Conservation (phyloP, 2,329 filamentous ascomycete species). For the Fusarium sp. region DNA sequence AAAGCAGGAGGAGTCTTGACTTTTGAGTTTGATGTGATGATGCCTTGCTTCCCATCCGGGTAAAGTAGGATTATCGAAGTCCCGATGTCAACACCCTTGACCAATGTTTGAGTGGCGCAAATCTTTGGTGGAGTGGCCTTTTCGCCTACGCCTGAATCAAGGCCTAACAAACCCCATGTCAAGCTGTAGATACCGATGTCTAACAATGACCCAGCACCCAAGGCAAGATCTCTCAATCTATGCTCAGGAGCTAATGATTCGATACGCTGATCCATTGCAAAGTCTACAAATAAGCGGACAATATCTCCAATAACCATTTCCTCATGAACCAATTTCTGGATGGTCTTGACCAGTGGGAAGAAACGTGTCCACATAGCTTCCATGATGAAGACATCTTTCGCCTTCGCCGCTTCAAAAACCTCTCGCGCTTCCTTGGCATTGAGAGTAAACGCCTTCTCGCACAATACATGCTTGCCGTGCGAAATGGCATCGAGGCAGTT, state of each 20-base stretch:
- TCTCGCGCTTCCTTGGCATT: conserved; percentile 56
- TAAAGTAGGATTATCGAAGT: conserved; percentile 57
- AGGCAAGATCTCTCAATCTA: conserved; percentile 52
- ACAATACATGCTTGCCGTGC: conserved; percentile 58
- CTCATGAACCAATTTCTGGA: conserved; percentile 54
- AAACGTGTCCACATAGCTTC: conserved; percentile 62
- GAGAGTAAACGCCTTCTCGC: conserved; percentile 60
- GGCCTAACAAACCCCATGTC: conserved; percentile 54
- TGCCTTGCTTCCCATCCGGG: conserved; percentile 54
- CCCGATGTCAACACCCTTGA: conserved; percentile 51
- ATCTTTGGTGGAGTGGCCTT: conserved; percentile 51
- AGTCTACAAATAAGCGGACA: conserved; percentile 56
- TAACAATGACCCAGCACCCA: conserved; percentile 58
- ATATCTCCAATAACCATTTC: conserved; percentile 57
- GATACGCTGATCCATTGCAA: conserved; percentile 54
- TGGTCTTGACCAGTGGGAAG: conserved; percentile 53
- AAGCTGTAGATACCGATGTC: conserved; percentile 60
- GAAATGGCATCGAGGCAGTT: conserved; percentile 59
- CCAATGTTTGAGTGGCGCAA: conserved; percentile 53
- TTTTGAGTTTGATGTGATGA: conserved; percentile 56
- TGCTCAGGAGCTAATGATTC: conserved; percentile 48
- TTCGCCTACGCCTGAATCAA: conserved; percentile 49
- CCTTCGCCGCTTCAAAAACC: conserved; percentile 55
- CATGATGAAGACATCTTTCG: conserved; percentile 58
- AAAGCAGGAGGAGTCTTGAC: conserved; percentile 47